Conservation (phyloP, 2,329 filamentous ascomycete genomes). For the Cryphonectria radicalis region DNA sequence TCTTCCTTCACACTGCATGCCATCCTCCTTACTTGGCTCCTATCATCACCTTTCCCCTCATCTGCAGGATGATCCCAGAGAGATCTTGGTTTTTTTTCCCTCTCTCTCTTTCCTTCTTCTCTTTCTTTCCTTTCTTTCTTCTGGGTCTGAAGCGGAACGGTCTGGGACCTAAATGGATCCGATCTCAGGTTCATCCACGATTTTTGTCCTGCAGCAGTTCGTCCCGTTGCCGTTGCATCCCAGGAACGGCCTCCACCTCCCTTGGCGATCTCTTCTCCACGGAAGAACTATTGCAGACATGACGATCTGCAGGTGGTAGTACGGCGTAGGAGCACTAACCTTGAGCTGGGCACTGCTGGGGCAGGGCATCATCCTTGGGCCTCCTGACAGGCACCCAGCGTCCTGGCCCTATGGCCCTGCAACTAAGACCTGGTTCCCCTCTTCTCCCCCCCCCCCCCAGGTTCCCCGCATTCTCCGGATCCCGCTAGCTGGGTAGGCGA, state of each 20-base stretch:
- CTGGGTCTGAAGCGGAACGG: background rate
- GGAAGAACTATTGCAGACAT: conserved; percentile 10
- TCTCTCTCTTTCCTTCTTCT: background rate
- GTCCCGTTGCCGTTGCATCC: background rate
- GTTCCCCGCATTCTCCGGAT: conserved; percentile 21
- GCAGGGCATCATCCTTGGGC: background rate
- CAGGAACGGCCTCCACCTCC: background rate
- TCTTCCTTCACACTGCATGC: background rate
- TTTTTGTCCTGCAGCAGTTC: background rate
- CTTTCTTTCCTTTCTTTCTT: background rate
- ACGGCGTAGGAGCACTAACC: conserved; percentile 4
- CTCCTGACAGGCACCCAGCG: background rate
- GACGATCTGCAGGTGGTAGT: background rate
- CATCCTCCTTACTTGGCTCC: background rate
- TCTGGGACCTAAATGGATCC: background rate
- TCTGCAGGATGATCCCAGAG: background rate
- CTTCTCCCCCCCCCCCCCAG: background rate
- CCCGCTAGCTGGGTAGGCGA: background rate
- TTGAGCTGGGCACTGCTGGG: background rate
- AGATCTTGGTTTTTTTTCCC: background rate
- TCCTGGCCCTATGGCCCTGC: background rate
- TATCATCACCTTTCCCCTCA: background rate
- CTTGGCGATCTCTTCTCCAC: background rate
- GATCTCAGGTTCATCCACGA: background rate
- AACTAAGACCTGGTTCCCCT: background rate